Evolutionary conservation across 2,329 filamentous ascomycete genomes (phyloP).

Genomic region (Diplodia mutila): DNA sequence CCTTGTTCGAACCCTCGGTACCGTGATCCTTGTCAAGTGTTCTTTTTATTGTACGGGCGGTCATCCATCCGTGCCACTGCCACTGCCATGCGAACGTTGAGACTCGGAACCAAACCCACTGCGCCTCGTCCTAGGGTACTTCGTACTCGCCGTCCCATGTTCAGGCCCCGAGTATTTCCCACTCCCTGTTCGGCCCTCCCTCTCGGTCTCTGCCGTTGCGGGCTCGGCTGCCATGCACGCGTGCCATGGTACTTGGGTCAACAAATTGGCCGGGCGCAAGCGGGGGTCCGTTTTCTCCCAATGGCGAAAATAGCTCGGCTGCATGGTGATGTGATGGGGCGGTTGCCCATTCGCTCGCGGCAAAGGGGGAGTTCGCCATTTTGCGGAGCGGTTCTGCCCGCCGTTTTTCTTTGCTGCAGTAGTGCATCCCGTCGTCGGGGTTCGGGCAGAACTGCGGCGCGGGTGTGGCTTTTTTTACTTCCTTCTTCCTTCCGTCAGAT

Average conservation of each 20-base stretch:
- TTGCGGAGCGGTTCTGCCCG: background rate
- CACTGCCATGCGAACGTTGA: too few relatives aligned
- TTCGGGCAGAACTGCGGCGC: background rate
- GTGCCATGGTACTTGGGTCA: too few relatives aligned
- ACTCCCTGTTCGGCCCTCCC: too few relatives aligned
- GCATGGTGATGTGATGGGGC: background rate
- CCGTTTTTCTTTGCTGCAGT: background rate
- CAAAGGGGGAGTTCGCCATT: background rate
- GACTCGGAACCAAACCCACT: too few relatives aligned
- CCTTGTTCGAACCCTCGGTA: background rate
- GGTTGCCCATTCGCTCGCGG: background rate
- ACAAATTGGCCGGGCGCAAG: background rate
- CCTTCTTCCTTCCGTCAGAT: too few relatives aligned
- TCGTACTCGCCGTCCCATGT: too few relatives aligned
- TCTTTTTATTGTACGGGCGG: too few relatives aligned
- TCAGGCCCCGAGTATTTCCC: too few relatives aligned
- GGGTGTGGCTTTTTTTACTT: background rate
- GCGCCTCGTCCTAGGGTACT: too few relatives aligned
- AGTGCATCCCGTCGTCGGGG: background rate
- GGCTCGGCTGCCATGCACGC: too few relatives aligned
- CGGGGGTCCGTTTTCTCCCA: background rate
- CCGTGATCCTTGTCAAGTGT: background rate
- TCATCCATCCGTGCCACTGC: too few relatives aligned
- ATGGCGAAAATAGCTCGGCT: slow-evolving; percentile 8
- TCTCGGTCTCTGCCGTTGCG: too few relatives aligned